Evolutionary conservation across 2,329 filamentous ascomycete species (phyloP), one percentile per base, ranked within the genome.

Genomic region (Emydomyces testavorans): DNA sequence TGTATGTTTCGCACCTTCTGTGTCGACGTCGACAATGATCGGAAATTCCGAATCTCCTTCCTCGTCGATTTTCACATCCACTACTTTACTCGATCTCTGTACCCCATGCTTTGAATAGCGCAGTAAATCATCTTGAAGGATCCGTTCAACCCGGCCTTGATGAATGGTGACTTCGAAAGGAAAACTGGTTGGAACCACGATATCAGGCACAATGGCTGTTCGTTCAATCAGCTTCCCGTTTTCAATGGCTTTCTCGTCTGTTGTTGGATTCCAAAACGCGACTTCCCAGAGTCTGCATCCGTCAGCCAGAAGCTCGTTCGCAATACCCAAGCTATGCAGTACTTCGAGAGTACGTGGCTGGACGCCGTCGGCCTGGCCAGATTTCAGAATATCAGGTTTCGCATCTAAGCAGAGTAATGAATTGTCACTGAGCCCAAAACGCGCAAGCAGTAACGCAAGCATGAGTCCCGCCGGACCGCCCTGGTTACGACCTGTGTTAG

Each of bases 151-250:
- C 53, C 77, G 65, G 4, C 82, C 83, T 60, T 86, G 82, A 58
- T 85, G 82, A 11, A 85, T 66, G 2, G 83, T 74, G 1, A 82
- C 80, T 43, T 81, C 83, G 58, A 83, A 83, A 3, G 79, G 80
- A 55, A 82, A 85, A 1, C 59, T 52, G 13, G 50, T 32, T 16
- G 29, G 39, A 4, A 48, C 21, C 7, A 42, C 31, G 3, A 46
- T 44, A 38, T 46, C 46, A 6, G 41, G 43, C 18, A 43, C 38
- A 26, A 47, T 32, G 2, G 49, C 46, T 8, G 49, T 49, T 4
- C 52, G 38, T 26, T 50, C 50, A 13, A 52, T 50, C 20, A 28
- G 18, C n/a, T n/a, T n/a, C n/a, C n/a, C n/a, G n/a, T n/a, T n/a
- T n/a, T n/a, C n/a, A n/a, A n/a, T n/a, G n/a, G n/a, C n/a, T n/a